Evolutionary conservation across 257 asterid genomes (phyloP).

Genomic region (Solanum phureja): DNA sequence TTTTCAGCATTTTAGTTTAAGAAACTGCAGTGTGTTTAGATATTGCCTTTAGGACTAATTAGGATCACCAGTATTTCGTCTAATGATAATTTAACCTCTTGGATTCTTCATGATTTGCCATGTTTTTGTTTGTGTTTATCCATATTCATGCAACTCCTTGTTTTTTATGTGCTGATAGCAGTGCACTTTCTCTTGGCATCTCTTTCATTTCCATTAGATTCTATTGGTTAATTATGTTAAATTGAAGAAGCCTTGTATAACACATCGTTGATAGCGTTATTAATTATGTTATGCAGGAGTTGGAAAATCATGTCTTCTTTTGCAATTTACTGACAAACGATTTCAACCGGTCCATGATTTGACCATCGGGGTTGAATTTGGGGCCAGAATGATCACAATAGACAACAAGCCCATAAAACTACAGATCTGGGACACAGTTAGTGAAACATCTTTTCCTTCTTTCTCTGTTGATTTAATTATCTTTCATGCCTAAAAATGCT

Average conservation of each 20-base stretch:
- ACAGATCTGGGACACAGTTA: constrained; percentile 84
- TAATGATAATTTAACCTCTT: neutral
- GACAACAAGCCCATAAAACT: constrained; percentile 66
- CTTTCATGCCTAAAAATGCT: neutral
- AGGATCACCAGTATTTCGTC: neutral
- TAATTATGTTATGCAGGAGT: constrained; percentile 39
- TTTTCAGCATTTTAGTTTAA: neutral
- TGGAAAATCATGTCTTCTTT: constrained; percentile 78
- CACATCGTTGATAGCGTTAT: neutral
- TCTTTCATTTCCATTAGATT: neutral
- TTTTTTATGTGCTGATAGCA: neutral
- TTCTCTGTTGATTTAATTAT: neutral
- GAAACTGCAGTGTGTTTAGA: neutral
- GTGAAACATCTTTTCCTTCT: constrained; percentile 4
- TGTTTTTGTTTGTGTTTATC: neutral
- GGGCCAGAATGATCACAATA: constrained; percentile 63
- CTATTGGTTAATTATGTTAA: neutral
- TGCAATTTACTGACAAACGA: constrained; percentile 75
- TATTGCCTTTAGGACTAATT: neutral
- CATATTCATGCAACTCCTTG: neutral
- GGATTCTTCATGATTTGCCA: neutral
- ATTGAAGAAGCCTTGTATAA: neutral
- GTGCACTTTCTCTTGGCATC: neutral
- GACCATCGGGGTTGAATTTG: constrained; percentile 77
- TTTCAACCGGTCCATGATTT: constrained; percentile 80